These are phyloP conservation scores for Kuraishia ogatae DNA, from an alignment of 805 yeast genomes.

Conservation along the genomic window DNA sequence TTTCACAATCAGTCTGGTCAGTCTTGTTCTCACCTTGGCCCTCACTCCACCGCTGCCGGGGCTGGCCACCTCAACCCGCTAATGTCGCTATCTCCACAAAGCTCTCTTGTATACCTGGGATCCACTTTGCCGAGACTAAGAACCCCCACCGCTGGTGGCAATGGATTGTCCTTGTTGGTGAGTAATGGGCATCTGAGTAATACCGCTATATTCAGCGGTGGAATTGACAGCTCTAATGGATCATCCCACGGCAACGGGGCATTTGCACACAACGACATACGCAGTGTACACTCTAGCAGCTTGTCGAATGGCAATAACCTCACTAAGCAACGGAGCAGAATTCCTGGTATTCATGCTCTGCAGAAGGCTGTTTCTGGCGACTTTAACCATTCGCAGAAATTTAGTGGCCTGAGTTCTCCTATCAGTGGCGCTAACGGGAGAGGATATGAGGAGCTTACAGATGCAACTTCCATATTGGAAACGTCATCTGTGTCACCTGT, in stretches of 20 bases:
- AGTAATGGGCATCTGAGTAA: neutral
- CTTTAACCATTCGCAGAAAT: neutral
- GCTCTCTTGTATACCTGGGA: conserved; percentile 1
- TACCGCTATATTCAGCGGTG: neutral
- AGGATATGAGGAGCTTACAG: neutral
- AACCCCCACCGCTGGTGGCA: neutral
- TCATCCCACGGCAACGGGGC: neutral
- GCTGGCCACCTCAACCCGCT: neutral
- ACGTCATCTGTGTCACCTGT: neutral
- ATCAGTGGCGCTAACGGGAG: neutral
- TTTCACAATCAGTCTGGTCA: neutral
- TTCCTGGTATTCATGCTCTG: conserved; percentile 29
- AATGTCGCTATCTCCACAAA: conserved; percentile 1
- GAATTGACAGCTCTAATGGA: neutral
- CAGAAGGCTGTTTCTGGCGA: conserved; percentile 19
- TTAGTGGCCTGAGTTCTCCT: neutral
- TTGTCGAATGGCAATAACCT: neutral
- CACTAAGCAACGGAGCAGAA: conserved; percentile 3
- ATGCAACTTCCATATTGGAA: neutral
- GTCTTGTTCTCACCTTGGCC: neutral
- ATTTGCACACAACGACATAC: neutral
- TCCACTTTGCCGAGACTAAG: neutral
- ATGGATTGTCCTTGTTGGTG: neutral
- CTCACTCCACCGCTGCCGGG: neutral
- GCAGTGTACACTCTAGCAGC: neutral